Percentiles rank a stretch among this genome's conserved stretches.
phyloP scores from a whole-genome alignment of 129 eudicot species.

The Cynara cardunculus region DNA sequence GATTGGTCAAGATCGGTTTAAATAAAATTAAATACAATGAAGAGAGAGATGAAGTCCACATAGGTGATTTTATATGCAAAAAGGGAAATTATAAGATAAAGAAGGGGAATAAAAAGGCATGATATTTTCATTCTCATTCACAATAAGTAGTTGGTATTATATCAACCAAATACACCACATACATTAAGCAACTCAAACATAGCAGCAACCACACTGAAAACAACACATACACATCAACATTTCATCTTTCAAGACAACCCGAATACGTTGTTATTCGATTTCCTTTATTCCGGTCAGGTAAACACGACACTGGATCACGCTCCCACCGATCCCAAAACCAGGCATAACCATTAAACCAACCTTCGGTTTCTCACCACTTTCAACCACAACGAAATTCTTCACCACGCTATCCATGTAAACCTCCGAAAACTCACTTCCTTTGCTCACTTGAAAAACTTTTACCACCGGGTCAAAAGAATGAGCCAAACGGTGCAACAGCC shows the following conservation, averaged over 20 bases:
- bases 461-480: constrained; percentile 71
- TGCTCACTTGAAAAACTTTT: constrained; percentile 75
- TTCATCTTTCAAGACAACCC: no score
- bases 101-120: constrained; percentile 3
- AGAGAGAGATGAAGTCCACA: no score
- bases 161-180: constrained; percentile 25
- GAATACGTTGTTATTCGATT: constrained; percentile 54
- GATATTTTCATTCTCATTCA: constrained; percentile 27
- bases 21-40: no score
- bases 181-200: constrained; percentile 1
- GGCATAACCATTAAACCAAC: constrained; percentile 98
- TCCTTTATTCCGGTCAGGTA: constrained; percentile 79
- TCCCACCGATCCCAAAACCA: constrained; percentile 85
- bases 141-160: constrained; percentile 16
- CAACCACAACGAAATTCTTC: constrained; percentile 52
- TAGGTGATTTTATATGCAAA: no score
- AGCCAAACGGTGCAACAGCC: constrained; percentile 80
- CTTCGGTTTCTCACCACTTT: constrained; percentile 51
- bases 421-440: constrained; percentile 74
- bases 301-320: constrained; percentile 81
- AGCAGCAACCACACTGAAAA: background rate
- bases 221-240: background rate
- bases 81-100: no score
- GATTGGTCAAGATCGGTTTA: no score
- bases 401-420: constrained; percentile 89